Conservation (phyloP, 352 stramenopile species). For the Phytophthora cactorum region DNA sequence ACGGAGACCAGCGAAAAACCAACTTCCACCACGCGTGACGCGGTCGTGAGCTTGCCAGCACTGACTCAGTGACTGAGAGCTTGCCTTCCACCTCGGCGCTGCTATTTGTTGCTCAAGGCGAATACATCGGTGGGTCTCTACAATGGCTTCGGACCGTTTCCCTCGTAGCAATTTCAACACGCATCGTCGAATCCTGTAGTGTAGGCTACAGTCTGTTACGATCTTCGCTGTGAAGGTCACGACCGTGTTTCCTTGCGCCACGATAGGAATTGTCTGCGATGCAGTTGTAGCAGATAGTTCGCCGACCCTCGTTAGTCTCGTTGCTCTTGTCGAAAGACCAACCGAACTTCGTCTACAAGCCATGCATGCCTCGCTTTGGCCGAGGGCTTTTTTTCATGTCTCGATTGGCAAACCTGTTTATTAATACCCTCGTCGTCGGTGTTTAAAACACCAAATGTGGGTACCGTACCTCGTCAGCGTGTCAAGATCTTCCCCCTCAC, state of each 20-base stretch:
- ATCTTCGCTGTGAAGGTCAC: no score
- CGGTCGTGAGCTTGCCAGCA: not conserved
- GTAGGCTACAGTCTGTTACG: no score
- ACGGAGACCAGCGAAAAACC: conserved; percentile 23
- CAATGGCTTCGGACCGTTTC: no score
- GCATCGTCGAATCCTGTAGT: not conserved
- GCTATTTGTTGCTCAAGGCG: not conserved
- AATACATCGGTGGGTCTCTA: not conserved
- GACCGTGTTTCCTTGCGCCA: not conserved
- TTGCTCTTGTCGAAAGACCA: not conserved
- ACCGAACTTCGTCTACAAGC: not conserved
- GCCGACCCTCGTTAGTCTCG: no score
- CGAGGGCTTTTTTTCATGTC: conserved; percentile 24
- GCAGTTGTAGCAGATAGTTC: not conserved
- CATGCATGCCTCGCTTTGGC: not conserved
- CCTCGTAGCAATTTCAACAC: no score
- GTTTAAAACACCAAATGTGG: conserved; percentile 13
- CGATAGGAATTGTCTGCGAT: not conserved
- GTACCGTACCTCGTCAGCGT: not conserved
- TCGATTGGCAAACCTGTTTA: conserved; percentile 11
- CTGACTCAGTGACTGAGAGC: no score
- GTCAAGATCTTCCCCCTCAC: conserved; percentile 21
- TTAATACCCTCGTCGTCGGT: conserved; percentile 10
- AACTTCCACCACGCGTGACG: conserved; percentile 7
- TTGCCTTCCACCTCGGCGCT: not conserved